phyloP scores from a whole-genome alignment of 306 rosid species.

The Quercus aquifolioides region DNA sequence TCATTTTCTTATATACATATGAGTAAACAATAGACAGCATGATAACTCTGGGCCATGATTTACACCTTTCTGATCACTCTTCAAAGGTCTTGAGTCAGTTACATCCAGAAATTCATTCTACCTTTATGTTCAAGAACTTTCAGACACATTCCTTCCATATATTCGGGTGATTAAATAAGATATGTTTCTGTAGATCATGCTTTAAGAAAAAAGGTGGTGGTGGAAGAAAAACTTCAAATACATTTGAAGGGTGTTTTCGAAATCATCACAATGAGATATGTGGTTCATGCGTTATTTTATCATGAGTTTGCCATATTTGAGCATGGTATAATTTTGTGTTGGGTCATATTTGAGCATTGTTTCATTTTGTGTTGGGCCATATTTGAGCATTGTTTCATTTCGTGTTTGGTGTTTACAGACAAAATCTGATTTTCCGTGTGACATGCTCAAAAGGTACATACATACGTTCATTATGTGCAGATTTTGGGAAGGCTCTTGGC shows the following conservation, averaged over 20 bases:
- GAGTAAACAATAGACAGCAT: neutral
- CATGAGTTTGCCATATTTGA: neutral
- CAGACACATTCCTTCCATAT: no score
- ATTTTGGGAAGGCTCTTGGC: slow-evolving; percentile 89
- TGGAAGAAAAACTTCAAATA: neutral
- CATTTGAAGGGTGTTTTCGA: neutral
- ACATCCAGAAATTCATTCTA: neutral
- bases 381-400: neutral
- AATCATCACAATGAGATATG: slow-evolving; percentile 10
- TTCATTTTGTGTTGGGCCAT: neutral
- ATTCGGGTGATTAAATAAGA: neutral
- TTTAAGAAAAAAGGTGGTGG: neutral
- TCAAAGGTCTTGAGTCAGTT: neutral
- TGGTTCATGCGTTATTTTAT: neutral
- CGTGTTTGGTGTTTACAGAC: slow-evolving; percentile 50
- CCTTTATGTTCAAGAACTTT: neutral
- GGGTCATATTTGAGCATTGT: neutral
- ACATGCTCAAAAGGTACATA: slow-evolving; percentile 93
- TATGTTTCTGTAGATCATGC: neutral
- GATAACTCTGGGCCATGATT: neutral
- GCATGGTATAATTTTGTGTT: neutral
- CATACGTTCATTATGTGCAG: slow-evolving; percentile 89
- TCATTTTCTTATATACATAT: neutral
- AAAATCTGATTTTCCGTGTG: slow-evolving; percentile 87
- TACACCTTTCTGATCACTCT: neutral